Evolutionary conservation across 2,329 filamentous ascomycete genomes (phyloP), one percentile per base, ranked within the genome.

Genomic region (Ascochyta rabiei): DNA sequence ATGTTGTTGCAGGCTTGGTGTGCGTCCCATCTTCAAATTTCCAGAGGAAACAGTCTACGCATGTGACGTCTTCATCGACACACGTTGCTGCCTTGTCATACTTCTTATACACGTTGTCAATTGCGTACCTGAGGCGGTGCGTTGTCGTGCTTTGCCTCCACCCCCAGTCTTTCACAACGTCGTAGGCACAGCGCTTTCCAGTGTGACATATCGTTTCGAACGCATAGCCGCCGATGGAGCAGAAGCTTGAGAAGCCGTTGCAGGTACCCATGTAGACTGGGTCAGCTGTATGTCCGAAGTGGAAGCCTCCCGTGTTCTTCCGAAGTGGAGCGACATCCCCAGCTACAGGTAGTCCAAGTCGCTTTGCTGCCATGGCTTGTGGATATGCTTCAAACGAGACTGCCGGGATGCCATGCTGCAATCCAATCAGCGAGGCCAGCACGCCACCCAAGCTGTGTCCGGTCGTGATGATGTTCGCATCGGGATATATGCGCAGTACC

Each of bases 221-320:
- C 1, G 71, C 71, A 38, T 72, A 74, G 10, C 72, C 72, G 4
- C 66, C 72, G 4, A 74, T 71, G 8, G 70, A 71, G 51, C 72
- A 74, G 49, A 74, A 72, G 49, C 68, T 72, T 2, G 72, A 71
- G 16, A 63, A 65, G 1, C 69, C 64, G 38, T 72, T 73, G 45
- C 72, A 74, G 6, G 72, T 73, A 7, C 72, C 72, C 70, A 73
- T 74, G 53, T 73, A 74, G 1, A 74, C 63, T 0, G 72, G 72
- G 40, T 74, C 72, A 12, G 67, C 71, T 6, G 70, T 72, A 40
- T 74, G 72, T 4, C 72, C 72, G 41, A 74, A 72, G 28, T 74
- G 71, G 45, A 73, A 74, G 16, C 60, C 66, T 21, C 71, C 72
- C 6, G 72, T 74, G 38, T 73, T 69, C 34, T 61, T 70, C 18